phyloP scores from a whole-genome alignment of 2,329 filamentous ascomycete genomes.

The Boeremia exigua region DNA sequence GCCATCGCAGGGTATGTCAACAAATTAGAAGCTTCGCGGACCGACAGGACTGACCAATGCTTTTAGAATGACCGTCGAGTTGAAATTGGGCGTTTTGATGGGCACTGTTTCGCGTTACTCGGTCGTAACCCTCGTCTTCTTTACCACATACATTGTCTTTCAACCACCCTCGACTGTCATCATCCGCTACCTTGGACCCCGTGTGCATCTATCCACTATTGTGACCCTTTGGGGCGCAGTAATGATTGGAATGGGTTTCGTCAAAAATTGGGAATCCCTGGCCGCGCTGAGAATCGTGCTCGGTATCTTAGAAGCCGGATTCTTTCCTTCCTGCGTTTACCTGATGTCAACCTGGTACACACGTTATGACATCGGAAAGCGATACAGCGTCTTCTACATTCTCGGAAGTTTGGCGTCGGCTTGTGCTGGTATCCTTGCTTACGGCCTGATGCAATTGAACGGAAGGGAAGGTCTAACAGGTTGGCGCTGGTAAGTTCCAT shows the following conservation, averaged over 20 bases:
- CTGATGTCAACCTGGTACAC: slow-evolving; percentile 39
- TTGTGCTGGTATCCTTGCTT: slow-evolving; percentile 72
- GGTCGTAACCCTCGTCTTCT: slow-evolving; percentile 65
- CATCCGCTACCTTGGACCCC: slow-evolving; percentile 50
- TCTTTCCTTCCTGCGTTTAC: slow-evolving; percentile 48
- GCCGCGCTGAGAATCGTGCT: slow-evolving; percentile 48
- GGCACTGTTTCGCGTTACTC: slow-evolving; percentile 50
- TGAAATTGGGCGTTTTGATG: slow-evolving; percentile 38
- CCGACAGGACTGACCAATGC: slow-evolving; percentile 25
- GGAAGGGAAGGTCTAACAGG: slow-evolving; percentile 58
- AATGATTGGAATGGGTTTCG: slow-evolving; percentile 54
- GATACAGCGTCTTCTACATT: slow-evolving; percentile 73
- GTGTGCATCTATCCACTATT: slow-evolving; percentile 45
- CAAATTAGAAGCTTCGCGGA: not conserved
- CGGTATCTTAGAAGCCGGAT: slow-evolving; percentile 50
- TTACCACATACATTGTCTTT: slow-evolving; percentile 52
- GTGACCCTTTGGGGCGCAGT: slow-evolving; percentile 50
- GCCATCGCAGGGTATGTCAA: slow-evolving; percentile 68
- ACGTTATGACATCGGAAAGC: slow-evolving; percentile 70
- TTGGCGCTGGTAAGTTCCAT: slow-evolving; percentile 49
- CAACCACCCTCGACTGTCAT: slow-evolving; percentile 51
- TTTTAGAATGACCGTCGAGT: slow-evolving; percentile 48
- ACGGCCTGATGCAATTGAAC: slow-evolving; percentile 70
- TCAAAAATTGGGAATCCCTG: slow-evolving; percentile 44
- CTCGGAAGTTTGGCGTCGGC: slow-evolving; percentile 70